A percentile compares a stretch with the other conserved stretches of the same genome.
These are phyloP conservation scores for Boletus subparvulus DNA, from an alignment of 768 basidiomycete species.

Conservation along the genomic window DNA sequence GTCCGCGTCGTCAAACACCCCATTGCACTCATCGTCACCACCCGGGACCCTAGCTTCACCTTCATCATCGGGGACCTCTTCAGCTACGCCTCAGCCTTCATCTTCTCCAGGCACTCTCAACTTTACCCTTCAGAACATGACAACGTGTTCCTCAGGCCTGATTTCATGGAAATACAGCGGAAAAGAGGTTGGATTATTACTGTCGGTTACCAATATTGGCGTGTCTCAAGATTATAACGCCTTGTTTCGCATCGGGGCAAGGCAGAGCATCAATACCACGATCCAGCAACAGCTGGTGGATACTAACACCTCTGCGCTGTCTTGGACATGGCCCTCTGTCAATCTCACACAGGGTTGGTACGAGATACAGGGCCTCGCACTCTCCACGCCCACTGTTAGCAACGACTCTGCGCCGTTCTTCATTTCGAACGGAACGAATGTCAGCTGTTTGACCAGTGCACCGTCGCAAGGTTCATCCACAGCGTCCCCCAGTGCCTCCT, in stretches of 20 bases:
- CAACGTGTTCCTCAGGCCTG: conserved; percentile 32
- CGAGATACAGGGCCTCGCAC: conserved; percentile 25
- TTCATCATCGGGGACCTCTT: conserved; percentile 12
- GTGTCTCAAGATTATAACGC: conserved; percentile 29
- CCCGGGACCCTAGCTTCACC: conserved; percentile 2
- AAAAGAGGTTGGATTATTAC: conserved; percentile 23
- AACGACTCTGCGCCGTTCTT: conserved; percentile 34
- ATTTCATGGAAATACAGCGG: conserved; percentile 45
- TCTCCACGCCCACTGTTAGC: background rate
- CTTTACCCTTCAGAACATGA: conserved; percentile 32
- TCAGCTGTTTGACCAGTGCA: conserved; percentile 31
- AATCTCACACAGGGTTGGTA: conserved; percentile 53
- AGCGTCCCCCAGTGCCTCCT: background rate
- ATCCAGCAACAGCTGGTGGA: conserved; percentile 29
- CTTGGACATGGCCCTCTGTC: conserved; percentile 47
- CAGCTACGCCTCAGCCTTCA: conserved; percentile 15
- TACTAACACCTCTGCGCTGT: conserved; percentile 20
- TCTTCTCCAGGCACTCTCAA: conserved; percentile 16
- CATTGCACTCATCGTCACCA: background rate
- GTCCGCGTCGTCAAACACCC: background rate
- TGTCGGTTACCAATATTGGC: conserved; percentile 43
- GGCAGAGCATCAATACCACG: background rate
- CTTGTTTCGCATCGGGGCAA: conserved; percentile 4
- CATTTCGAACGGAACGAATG: conserved; percentile 37
- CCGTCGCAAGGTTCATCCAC: conserved; percentile 14